These are phyloP conservation scores for Annulohypoxylon truncatum DNA, from an alignment of 2,329 filamentous ascomycete genomes.

Conservation along the genomic window DNA sequence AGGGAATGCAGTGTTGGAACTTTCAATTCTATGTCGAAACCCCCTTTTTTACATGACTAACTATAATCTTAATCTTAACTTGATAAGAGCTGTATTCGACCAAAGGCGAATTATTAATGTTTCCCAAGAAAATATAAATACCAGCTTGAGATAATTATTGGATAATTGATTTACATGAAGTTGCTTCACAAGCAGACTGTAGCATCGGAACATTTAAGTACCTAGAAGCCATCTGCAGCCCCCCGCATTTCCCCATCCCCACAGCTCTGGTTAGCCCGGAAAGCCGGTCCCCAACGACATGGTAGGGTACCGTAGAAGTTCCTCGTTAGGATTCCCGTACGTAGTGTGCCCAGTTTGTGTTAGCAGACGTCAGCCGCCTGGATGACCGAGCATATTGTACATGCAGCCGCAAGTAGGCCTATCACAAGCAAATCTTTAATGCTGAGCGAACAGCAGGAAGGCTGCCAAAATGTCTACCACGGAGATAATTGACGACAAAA, in stretches of 20 bases:
- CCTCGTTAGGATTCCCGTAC: not conserved
- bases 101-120: not conserved
- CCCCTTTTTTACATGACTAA: not conserved
- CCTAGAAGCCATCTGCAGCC: constrained; percentile 3
- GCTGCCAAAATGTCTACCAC: constrained; percentile 16
- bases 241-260: constrained; percentile 37
- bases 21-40: not conserved
- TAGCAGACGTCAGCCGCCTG: constrained; percentile 12
- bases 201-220: constrained; percentile 6
- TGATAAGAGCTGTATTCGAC: not conserved
- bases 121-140: not conserved
- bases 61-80: not conserved
- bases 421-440: constrained; percentile 52
- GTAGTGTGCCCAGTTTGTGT: not conserved
- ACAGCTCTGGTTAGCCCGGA: constrained; percentile 17
- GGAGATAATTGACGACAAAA: constrained; percentile 38
- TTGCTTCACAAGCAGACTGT: constrained; percentile 8
- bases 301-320: not conserved
- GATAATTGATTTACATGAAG: constrained; percentile 4
- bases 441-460: constrained; percentile 49
- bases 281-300: constrained; percentile 1
- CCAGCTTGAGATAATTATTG: not conserved
- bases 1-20: not conserved
- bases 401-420: constrained; percentile 14
- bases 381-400: constrained; percentile 26